These are phyloP conservation scores for Elymus sibiricus DNA, from an alignment of 176 grass and related monocot genomes.

Conservation along the genomic window DNA sequence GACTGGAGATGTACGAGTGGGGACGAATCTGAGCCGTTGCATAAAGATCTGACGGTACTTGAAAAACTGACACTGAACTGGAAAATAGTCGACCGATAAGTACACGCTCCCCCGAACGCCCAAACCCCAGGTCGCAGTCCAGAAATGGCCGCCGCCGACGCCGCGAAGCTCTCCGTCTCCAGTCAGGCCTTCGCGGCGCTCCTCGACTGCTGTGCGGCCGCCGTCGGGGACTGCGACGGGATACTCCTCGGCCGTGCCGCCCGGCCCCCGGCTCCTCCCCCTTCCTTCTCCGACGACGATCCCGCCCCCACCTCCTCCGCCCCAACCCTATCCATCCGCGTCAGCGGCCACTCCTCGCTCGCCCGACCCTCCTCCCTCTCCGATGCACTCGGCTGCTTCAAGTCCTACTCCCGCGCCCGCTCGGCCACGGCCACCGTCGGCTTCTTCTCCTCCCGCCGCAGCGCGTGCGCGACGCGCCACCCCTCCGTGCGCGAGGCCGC, in stretches of 20 bases:
- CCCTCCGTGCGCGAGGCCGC: constrained; percentile 54
- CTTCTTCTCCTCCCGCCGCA: constrained; percentile 50
- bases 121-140: not conserved
- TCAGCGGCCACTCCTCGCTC: constrained; percentile 24
- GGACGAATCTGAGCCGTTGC: no score
- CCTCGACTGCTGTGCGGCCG: constrained; percentile 32
- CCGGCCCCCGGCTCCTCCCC: constrained; percentile 7
- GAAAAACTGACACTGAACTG: no score
- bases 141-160: constrained; percentile 3
- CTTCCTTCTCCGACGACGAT: constrained; percentile 13
- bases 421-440: constrained; percentile 3
- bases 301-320: constrained; percentile 16
- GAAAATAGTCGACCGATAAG: no score
- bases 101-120: not conserved
- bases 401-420: not conserved
- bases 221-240: constrained; percentile 34
- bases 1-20: no score
- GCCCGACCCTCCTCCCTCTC: constrained; percentile 26
- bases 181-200: constrained; percentile 32
- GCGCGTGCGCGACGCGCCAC: constrained; percentile 9
- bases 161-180: constrained; percentile 41
- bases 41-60: no score
- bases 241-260: constrained; percentile 33
- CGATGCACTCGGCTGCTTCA: constrained; percentile 26
- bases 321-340: constrained; percentile 15